Conservation (phyloP, 306 rosid genomes). For the Inga laurina region DNA sequence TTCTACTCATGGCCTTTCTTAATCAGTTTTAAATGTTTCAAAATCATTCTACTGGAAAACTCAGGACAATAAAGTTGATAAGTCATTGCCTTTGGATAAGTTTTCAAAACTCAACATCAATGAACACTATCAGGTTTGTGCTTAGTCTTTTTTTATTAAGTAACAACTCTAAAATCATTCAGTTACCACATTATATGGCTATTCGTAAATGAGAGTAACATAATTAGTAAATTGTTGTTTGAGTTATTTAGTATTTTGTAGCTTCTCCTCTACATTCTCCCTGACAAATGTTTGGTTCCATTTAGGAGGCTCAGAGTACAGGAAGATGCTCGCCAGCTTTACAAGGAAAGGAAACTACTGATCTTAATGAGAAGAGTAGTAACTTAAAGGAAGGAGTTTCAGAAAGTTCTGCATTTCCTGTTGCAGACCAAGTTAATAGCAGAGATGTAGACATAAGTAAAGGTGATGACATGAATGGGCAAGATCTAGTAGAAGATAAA, state of each 20-base stretch:
- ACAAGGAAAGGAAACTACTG: conserved; percentile 44
- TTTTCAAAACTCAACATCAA: conserved; percentile 52
- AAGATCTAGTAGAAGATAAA: conserved; percentile 44
- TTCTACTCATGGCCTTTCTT: neutral
- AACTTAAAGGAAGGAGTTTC: conserved; percentile 64
- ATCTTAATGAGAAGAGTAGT: conserved; percentile 42
- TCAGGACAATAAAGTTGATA: conserved; percentile 50
- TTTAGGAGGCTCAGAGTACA: conserved; percentile 60
- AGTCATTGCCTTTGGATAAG: conserved; percentile 50
- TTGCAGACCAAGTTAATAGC: conserved; percentile 43
- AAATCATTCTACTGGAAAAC: conserved; percentile 36
- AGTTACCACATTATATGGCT: neutral
- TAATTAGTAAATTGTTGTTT: conserved; percentile 10
- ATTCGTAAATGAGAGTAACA: neutral
- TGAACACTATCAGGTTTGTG: conserved; percentile 48
- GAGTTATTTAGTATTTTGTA: conserved; percentile 22
- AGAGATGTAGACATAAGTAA: conserved; percentile 45
- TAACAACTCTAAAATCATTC: neutral
- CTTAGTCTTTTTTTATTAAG: conserved; percentile 1
- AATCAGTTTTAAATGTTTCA: conserved; percentile 12
- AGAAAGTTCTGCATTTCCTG: conserved; percentile 67
- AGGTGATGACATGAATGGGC: conserved; percentile 41
- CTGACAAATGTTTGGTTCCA: conserved; percentile 47
- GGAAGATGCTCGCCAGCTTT: conserved; percentile 50
- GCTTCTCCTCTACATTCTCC: conserved; percentile 26